phyloP scores from a whole-genome alignment of 495 filamentous ascomycete genomes.

The Aeminium ludgeri region DNA sequence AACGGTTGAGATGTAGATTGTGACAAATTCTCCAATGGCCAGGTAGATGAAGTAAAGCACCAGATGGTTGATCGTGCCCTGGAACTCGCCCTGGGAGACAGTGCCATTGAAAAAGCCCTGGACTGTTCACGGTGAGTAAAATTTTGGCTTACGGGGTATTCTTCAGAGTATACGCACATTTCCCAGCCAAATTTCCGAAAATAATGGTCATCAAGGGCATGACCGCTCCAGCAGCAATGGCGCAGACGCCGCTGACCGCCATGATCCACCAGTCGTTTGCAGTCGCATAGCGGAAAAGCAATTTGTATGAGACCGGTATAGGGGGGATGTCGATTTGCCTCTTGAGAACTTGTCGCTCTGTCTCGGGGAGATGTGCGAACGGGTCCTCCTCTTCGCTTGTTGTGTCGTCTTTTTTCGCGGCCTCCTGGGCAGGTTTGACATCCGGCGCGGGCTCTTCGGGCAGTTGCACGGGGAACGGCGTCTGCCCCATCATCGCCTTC shows the following conservation, averaged over 20 bases:
- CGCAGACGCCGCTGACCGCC: conserved; percentile 41
- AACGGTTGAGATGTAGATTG: conserved; percentile 64
- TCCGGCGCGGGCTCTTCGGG: conserved; percentile 9
- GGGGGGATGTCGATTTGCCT: conserved; percentile 53
- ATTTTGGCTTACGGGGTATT: too few relatives aligned
- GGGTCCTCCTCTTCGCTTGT: conserved; percentile 27
- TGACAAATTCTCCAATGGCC: conserved; percentile 68
- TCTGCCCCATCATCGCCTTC: conserved; percentile 14
- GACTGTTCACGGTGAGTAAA: conserved; percentile 23
- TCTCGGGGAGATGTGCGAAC: conserved; percentile 37
- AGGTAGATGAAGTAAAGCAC: conserved; percentile 86
- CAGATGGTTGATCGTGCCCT: conserved; percentile 39
- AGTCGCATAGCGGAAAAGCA: conserved; percentile 67
- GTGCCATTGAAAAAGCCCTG: conserved; percentile 40
- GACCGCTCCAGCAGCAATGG: conserved; percentile 64
- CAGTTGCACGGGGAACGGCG: conserved; percentile 15
- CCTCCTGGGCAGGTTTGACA: conserved; percentile 28
- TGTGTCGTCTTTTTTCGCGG: conserved; percentile 12
- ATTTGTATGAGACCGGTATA: conserved; percentile 45
- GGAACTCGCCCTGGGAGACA: conserved; percentile 38
- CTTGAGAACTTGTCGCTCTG: conserved; percentile 51
- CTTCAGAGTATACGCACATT: conserved; percentile 24
- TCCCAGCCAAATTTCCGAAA: conserved; percentile 58
- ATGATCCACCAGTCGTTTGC: conserved; percentile 60
- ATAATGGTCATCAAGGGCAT: conserved; percentile 73